Evolutionary conservation across 257 asterid genomes (phyloP).

Genomic region (Rehmannia glutinosa): DNA sequence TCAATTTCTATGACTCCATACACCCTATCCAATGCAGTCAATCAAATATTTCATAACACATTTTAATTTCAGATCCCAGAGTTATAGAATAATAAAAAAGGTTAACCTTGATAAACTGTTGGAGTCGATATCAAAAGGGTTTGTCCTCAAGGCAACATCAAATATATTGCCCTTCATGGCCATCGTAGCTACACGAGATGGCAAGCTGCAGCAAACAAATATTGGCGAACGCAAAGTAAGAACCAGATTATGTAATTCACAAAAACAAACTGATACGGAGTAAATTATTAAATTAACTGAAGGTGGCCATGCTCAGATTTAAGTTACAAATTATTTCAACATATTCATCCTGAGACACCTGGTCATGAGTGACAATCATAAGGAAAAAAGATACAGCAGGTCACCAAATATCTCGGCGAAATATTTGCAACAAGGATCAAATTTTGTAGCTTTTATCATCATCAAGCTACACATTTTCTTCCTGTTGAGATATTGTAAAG

Average conservation of each 20-base stretch:
- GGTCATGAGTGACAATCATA: conserved; percentile 8
- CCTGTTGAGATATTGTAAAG: too few species aligned
- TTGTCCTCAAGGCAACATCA: conserved; percentile 57
- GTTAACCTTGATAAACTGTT: conserved; percentile 61
- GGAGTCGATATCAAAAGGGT: conserved; percentile 52
- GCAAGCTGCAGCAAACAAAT: conserved; percentile 64
- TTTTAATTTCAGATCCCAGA: neutral
- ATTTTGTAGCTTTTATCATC: conserved; percentile 5
- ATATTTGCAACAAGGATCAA: neutral
- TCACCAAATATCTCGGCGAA: neutral
- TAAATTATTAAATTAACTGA: neutral
- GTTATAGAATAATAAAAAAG: conserved; percentile 14
- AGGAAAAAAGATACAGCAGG: neutral
- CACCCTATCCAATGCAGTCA: neutral
- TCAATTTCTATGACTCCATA: conserved; percentile 6
- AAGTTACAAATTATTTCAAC: neutral
- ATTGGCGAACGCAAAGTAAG: conserved; percentile 13
- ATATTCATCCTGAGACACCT: conserved; percentile 7
- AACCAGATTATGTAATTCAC: conserved; percentile 6
- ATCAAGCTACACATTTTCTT: conserved; percentile 8
- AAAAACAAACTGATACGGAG: neutral
- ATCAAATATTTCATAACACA: neutral
- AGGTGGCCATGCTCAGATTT: conserved; percentile 4
- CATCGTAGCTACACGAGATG: conserved; percentile 54
- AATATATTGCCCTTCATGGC: conserved; percentile 64